These are phyloP conservation scores for Xylaria sp. DNA, from an alignment of 2,329 filamentous ascomycete genomes.

Conservation along the genomic window DNA sequence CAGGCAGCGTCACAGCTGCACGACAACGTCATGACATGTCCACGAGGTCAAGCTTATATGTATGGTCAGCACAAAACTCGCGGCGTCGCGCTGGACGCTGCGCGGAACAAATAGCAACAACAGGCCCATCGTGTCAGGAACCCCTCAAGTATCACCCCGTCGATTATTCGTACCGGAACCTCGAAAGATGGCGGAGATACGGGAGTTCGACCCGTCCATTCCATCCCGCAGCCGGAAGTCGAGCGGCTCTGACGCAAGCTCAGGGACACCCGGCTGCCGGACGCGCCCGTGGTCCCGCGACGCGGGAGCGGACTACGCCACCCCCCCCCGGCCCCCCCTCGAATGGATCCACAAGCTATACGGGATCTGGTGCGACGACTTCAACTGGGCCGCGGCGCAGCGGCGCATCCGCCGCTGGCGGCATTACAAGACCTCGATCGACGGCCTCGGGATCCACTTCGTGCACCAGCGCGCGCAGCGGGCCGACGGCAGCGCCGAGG, in stretches of 20 bases:
- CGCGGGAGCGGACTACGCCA: constrained; percentile 16
- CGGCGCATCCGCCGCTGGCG: constrained; percentile 10
- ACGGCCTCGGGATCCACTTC: constrained; percentile 32
- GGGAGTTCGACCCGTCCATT: constrained; percentile 7
- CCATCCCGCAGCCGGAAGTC: constrained; percentile 12
- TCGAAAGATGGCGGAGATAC: not conserved
- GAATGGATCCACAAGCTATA: constrained; percentile 21
- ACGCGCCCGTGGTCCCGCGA: constrained; percentile 13
- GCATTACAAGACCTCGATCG: constrained; percentile 23
- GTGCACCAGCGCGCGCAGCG: constrained; percentile 24
- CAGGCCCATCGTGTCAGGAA: too few relatives aligned
- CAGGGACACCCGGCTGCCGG: constrained; percentile 13
- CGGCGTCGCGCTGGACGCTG: too few relatives aligned
- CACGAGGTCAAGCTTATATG: too few relatives aligned
- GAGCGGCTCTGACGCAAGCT: constrained; percentile 15
- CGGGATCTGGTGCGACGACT: constrained; percentile 9
- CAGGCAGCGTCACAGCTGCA: too few relatives aligned
- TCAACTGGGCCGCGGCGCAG: constrained; percentile 22
- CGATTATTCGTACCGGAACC: not conserved
- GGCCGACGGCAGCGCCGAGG: too few relatives aligned
- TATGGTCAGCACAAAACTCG: too few relatives aligned
- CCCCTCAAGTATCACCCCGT: not conserved
- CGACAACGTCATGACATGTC: too few relatives aligned
- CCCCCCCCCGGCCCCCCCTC: not conserved
- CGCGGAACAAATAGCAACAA: too few relatives aligned